These are phyloP conservation scores for Coemansia sp. DNA, from an alignment of 192 early-diverging fungal species.

Conservation along the genomic window DNA sequence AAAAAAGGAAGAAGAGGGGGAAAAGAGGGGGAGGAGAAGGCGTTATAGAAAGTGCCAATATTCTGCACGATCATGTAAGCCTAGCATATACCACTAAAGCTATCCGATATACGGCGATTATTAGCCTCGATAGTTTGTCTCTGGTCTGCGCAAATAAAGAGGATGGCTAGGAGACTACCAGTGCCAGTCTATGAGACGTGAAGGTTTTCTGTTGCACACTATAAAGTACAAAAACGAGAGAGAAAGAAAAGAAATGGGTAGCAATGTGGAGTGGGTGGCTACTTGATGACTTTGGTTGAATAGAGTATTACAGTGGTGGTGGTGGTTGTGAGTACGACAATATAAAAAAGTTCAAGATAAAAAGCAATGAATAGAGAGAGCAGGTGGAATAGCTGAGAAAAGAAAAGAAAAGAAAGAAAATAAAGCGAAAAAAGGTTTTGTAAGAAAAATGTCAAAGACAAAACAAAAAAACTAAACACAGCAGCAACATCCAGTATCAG, in stretches of 20 bases:
- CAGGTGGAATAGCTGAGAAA: constrained; percentile 3
- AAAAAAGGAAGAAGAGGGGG: too few relatives aligned
- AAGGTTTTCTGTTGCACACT: neutral
- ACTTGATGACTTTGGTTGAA: constrained; percentile 2
- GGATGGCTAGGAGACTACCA: neutral
- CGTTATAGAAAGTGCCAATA: constrained; percentile 5
- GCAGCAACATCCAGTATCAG: neutral
- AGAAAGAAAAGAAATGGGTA: neutral
- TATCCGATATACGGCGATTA: neutral
- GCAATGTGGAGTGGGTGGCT: neutral
- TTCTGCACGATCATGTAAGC: constrained; percentile 8
- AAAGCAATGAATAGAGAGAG: constrained; percentile 4
- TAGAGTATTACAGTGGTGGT: too few relatives aligned
- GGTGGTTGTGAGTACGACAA: neutral
- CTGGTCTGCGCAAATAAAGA: neutral
- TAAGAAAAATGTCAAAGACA: constrained; percentile 4
- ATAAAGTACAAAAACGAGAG: too few relatives aligned
- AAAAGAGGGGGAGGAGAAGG: neutral
- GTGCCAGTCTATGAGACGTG: neutral
- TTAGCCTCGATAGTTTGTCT: neutral
- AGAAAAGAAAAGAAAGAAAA: constrained; percentile 13
- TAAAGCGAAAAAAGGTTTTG: neutral
- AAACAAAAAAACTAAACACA: constrained; percentile 6
- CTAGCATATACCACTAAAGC: neutral
- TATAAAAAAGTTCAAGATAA: constrained; percentile 3